Base-by-base conservation (phyloP, 108 stramenopile genomes). In the Conticribra guillardii region DNA sequence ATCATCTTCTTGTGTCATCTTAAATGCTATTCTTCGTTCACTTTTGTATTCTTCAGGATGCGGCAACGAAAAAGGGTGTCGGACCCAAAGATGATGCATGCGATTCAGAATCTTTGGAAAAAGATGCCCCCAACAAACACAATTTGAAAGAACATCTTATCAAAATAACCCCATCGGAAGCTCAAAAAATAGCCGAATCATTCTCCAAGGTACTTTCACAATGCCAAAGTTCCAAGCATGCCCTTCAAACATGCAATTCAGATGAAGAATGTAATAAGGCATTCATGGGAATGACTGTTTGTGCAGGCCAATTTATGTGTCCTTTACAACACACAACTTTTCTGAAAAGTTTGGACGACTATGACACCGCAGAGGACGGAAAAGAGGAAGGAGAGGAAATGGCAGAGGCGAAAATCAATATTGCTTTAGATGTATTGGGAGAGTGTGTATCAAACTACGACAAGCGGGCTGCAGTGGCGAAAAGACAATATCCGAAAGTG, bases 211-310 rank as follows among this genome's bases (percentile, higher is more conserved):
- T 81, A 19, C 28, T 92, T 2, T 63, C 64, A 31, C 66, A 82
- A 17, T 96, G 95, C 62, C 61, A 81, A 29, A 56, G 68, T 16
- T 71, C 62, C 7, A 86, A 89, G 52, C 54, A 46, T 3, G 41
- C 55, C 15, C 65, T 97, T 8, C 61, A 81, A 22, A 55, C 54
- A 9, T 95, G 95, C 60, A 28, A 47, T 11, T 60, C 79, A 5
- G 95, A 96, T 17, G 85, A 82, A 45, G 90, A 92, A 48, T 90
- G 90, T 60, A 31, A 78, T 17, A 84, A 76, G 50, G 93, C 94
- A 8, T 84, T 81, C 46, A 74, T 95, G 77, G 97, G 87, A 31
- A 82, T 97, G 69, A 96, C 91, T 22, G 85, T 89, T 51, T 95
- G 97, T 69, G 84, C 92, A 68, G 95, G 84, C 22, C 80, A 89